phyloP scores from a whole-genome alignment of 139 green algal genomes.

The Penium margaritaceum region DNA sequence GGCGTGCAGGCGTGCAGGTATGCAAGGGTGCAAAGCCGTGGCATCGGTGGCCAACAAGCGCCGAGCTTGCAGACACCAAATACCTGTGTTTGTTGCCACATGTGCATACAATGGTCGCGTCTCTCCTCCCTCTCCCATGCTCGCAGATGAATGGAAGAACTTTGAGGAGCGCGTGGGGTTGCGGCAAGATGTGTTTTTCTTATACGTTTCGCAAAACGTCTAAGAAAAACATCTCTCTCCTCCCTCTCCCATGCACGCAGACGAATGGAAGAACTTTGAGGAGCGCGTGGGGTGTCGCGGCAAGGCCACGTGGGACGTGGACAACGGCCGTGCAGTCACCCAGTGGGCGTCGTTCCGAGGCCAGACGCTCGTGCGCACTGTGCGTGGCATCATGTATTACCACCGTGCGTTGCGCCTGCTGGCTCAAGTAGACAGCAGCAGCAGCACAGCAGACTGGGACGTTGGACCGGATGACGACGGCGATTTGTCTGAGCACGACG shows the following conservation, averaged over 20 bases:
- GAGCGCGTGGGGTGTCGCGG: slow-evolving; percentile 15
- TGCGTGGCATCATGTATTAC: slow-evolving; percentile 48
- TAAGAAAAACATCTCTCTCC: slow-evolving; percentile 1
- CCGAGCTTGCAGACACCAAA: too few species aligned
- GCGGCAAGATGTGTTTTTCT: too few species aligned
- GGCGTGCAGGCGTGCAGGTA: too few species aligned
- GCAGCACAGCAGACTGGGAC: too few species aligned
- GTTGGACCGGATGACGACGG: too few species aligned
- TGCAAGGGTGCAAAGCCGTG: too few species aligned
- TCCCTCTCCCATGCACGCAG: not conserved
- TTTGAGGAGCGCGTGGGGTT: slow-evolving; percentile 30
- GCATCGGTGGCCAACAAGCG: too few species aligned
- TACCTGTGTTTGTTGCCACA: too few species aligned
- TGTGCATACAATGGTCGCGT: too few species aligned
- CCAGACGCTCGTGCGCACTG: slow-evolving; percentile 71
- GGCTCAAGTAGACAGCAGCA: slow-evolving; percentile 38
- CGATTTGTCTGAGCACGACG: too few species aligned
- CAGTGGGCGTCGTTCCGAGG: slow-evolving; percentile 73
- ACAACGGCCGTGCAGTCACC: slow-evolving; percentile 60
- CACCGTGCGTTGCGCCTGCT: slow-evolving; percentile 29
- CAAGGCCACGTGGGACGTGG: slow-evolving; percentile 33
- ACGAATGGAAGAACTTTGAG: slow-evolving; percentile 44
- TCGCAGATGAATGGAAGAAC: slow-evolving; percentile 43
- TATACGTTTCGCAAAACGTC: too few species aligned
- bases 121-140: too few species aligned